phyloP scores from a whole-genome alignment of 2,329 filamentous ascomycete genomes.

The Boeremia exigua region DNA sequence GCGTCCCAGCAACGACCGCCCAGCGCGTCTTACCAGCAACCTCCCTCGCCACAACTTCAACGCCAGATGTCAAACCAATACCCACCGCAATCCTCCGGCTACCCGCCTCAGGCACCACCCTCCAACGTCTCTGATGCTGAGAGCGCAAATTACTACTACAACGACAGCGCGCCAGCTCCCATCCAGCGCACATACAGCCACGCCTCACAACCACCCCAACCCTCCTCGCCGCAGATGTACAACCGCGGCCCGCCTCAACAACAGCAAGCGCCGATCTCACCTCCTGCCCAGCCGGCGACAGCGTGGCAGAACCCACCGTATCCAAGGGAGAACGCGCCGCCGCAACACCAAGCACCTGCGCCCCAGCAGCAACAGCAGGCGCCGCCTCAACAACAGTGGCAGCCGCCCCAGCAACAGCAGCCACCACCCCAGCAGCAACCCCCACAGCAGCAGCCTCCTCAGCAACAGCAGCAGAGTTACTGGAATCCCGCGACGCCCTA shows the following conservation, averaged over 20 bases:
- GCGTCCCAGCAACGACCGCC: constrained; percentile 33
- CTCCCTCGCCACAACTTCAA: constrained; percentile 47
- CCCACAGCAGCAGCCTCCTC: constrained; percentile 36
- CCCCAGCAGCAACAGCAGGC: constrained; percentile 25
- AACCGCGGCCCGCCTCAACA: constrained; percentile 29
- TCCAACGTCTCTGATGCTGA: constrained; percentile 43
- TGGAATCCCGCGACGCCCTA: constrained; percentile 46
- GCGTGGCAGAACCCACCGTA: constrained; percentile 43
- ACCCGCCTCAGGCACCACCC: constrained; percentile 44
- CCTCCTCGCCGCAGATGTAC: constrained; percentile 46
- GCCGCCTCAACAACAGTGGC: constrained; percentile 9
- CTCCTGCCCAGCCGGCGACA: constrained; percentile 39
- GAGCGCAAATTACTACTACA: constrained; percentile 45
- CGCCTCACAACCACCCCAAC: constrained; percentile 42
- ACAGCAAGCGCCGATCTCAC: constrained; percentile 37
- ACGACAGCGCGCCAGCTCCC: constrained; percentile 28
- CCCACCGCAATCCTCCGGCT: constrained; percentile 37
- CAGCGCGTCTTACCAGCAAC: constrained; percentile 37
- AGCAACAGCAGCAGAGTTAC: constrained; percentile 43
- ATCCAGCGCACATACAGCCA: constrained; percentile 41
- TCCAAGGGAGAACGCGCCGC: constrained; percentile 37
- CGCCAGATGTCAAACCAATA: constrained; percentile 45
- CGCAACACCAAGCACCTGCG: constrained; percentile 15
- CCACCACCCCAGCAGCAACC: constrained; percentile 22
- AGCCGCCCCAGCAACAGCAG: constrained; percentile 22